Conservation (phyloP, 345 rosid genomes). For the Zanthoxylum bungeanum region DNA sequence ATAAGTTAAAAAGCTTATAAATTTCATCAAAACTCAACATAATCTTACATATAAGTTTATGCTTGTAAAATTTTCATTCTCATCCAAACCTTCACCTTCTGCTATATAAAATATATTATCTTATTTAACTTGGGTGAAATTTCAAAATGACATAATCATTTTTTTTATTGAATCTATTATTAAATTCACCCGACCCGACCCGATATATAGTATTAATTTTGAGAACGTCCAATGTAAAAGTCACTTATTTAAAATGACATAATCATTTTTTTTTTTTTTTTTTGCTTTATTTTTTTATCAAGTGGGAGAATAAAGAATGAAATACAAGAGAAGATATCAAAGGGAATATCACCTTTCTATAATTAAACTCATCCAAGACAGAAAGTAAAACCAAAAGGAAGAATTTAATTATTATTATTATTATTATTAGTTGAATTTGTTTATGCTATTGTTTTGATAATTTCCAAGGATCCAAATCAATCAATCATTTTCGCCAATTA, state of each 20-base stretch:
- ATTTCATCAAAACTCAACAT: background rate
- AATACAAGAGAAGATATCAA: background rate
- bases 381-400: background rate
- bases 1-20: background rate
- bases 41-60: too few species aligned
- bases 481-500: constrained; percentile 7
- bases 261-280: background rate
- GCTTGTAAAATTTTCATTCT: background rate
- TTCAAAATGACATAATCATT: background rate
- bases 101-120: too few species aligned
- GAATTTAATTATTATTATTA: background rate
- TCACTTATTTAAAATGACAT: background rate
- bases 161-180: too few species aligned
- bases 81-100: background rate
- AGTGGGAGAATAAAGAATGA: constrained; percentile 8
- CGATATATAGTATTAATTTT: too few species aligned
- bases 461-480: constrained; percentile 16
- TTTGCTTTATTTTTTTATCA: background rate
- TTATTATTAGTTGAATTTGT: background rate
- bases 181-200: too few species aligned
- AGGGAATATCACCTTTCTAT: background rate
- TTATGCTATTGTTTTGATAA: background rate
- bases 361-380: background rate
- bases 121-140: background rate
- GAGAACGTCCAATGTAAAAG: too few species aligned